phyloP scores from a whole-genome alignment of 2,329 filamentous ascomycete genomes.

The Acrocalymma vagum region DNA sequence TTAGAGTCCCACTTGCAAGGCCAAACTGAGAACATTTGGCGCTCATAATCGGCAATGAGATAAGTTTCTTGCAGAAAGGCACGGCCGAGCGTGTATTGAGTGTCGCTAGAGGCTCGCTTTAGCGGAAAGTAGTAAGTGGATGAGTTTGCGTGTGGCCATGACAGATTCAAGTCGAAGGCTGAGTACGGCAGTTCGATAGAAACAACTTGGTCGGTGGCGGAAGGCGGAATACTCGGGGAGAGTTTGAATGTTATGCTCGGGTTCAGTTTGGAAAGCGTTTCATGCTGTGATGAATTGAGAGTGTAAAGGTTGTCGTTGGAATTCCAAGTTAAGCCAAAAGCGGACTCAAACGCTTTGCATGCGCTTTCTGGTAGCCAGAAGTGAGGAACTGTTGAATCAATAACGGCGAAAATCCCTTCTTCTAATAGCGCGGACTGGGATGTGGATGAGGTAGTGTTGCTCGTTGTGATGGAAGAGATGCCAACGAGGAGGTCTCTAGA shows the following conservation, averaged over 20 bases:
- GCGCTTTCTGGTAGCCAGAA: constrained; percentile 42
- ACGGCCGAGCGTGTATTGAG: constrained; percentile 44
- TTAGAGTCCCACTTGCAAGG: constrained; percentile 41
- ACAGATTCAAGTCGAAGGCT: constrained; percentile 38
- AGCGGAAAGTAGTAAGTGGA: constrained; percentile 27
- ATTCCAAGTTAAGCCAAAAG: constrained; percentile 43
- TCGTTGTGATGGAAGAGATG: constrained; percentile 23
- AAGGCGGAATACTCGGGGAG: constrained; percentile 13
- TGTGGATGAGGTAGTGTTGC: constrained; percentile 35
- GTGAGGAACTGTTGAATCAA: constrained; percentile 59
- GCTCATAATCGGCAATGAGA: constrained; percentile 36
- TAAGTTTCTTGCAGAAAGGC: constrained; percentile 41
- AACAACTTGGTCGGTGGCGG: constrained; percentile 15
- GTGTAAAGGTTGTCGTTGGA: constrained; percentile 35
- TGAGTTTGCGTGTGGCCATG: constrained; percentile 54
- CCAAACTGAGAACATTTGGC: constrained; percentile 46
- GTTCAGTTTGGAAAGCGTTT: constrained; percentile 29
- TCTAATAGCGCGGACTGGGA: constrained; percentile 20
- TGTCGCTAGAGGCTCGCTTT: constrained; percentile 15
- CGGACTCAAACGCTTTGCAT: constrained; percentile 41
- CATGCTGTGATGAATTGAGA: constrained; percentile 33
- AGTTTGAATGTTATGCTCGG: constrained; percentile 40
- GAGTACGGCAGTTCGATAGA: constrained; percentile 42
- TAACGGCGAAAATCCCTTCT: constrained; percentile 53
- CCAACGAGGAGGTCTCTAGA: constrained; percentile 22